A percentile compares a stretch with the other conserved stretches of the same genome.
These are phyloP conservation scores for Rhypophila decipiens DNA, from an alignment of 495 filamentous ascomycete genomes.

Conservation along the genomic window DNA sequence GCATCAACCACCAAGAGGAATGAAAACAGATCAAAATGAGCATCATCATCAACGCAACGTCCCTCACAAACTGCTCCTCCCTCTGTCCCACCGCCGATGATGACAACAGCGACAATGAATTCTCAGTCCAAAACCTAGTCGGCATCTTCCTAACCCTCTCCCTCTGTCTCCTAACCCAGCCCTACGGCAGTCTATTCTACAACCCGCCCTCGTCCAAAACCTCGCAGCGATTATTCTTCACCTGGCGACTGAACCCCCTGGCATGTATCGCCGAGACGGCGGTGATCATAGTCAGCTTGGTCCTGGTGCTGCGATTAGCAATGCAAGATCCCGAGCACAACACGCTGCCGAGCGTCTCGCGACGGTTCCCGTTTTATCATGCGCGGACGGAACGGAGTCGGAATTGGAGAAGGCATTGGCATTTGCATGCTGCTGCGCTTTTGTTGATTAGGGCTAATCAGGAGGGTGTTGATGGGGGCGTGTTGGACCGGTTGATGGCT, in stretches of 20 bases:
- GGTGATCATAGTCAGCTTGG: not conserved
- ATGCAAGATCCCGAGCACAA: too few relatives aligned
- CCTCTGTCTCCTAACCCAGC: conserved; percentile 1
- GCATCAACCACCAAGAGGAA: too few relatives aligned
- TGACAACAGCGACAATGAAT: not conserved
- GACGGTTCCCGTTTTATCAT: not conserved
- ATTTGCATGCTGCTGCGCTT: not conserved
- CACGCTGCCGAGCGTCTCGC: too few relatives aligned
- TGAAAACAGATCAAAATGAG: too few relatives aligned
- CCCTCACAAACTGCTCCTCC: too few relatives aligned
- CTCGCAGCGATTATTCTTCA: not conserved
- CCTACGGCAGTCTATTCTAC: not conserved
- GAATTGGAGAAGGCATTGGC: not conserved
- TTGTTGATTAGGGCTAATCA: not conserved
- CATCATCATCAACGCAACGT: too few relatives aligned
- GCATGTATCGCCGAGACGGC: not conserved
- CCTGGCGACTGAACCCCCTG: not conserved
- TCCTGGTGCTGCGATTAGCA: too few relatives aligned
- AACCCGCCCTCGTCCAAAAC: not conserved
- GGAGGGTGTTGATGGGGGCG: too few relatives aligned
- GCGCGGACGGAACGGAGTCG: not conserved
- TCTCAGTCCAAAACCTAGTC: not conserved
- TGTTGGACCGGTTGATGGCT: too few relatives aligned
- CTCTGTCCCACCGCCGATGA: not conserved
- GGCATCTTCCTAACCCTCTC: conserved; percentile 1